Percentiles rank a stretch among this genome's conserved stretches.
These are phyloP conservation scores for Pascua guehoae DNA, from an alignment of 1,284 basidiomycete species.

Conservation along the genomic window DNA sequence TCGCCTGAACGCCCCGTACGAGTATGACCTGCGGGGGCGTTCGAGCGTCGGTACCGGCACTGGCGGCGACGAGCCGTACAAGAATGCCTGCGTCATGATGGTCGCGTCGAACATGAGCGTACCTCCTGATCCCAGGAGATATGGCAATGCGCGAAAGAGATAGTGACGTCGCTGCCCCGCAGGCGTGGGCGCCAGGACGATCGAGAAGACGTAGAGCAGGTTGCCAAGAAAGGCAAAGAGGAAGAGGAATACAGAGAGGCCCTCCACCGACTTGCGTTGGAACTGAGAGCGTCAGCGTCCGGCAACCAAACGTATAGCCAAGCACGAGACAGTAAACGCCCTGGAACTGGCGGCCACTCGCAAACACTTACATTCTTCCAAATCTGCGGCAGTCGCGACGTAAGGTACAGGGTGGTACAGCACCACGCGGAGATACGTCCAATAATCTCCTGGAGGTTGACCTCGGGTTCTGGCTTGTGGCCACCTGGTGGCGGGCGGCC, in stretches of 20 bases:
- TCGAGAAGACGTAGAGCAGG: conserved; percentile 79
- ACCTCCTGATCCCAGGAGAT: conserved; percentile 79
- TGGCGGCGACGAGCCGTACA: conserved; percentile 53
- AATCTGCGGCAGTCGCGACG: conserved; percentile 86
- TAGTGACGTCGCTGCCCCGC: conserved; percentile 33
- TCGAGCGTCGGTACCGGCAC: conserved; percentile 21
- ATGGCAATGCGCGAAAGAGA: conserved; percentile 52
- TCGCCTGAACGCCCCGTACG: conserved; percentile 6
- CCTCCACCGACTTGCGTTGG: conserved; percentile 85
- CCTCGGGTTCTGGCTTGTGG: neutral
- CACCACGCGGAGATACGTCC: conserved; percentile 88
- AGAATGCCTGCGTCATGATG: conserved; percentile 64
- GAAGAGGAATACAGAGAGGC: conserved; percentile 88
- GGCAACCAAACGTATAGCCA: too few species aligned
- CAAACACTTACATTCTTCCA: conserved; percentile 83
- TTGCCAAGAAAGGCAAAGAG: conserved; percentile 88
- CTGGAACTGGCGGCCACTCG: neutral
- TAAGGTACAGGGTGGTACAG: conserved; percentile 85
- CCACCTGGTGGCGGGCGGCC: neutral
- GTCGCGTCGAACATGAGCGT: conserved; percentile 86
- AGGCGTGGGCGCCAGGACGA: conserved; percentile 54
- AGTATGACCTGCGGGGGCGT: conserved; percentile 12
- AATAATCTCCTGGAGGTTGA: conserved; percentile 50
- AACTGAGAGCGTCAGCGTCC: conserved; percentile 56
- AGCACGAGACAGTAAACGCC: too few species aligned